phyloP scores from a whole-genome alignment of 768 basidiomycete genomes.

The Suillus clintonianus region DNA sequence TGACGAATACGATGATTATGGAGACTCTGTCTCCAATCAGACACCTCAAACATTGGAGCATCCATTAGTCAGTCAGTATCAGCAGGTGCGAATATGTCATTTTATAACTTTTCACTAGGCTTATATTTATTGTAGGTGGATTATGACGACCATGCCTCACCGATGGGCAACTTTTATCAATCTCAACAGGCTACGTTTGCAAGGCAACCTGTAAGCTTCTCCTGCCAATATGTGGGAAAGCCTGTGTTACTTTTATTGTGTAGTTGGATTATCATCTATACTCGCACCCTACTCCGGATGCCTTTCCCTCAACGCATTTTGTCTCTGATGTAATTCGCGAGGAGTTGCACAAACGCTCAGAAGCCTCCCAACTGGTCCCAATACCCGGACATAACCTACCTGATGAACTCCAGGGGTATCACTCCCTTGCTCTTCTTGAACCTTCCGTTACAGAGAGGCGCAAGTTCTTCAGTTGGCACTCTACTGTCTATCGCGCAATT shows the following conservation, averaged over 20 bases:
- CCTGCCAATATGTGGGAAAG: slow-evolving; percentile 3
- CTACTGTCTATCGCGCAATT: slow-evolving; percentile 81
- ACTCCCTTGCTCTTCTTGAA: slow-evolving; percentile 83
- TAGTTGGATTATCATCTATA: slow-evolving; percentile 95
- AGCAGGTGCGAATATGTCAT: slow-evolving; percentile 21
- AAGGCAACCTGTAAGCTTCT: slow-evolving; percentile 66
- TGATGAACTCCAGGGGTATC: slow-evolving; percentile 88
- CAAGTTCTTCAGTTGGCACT: slow-evolving; percentile 79
- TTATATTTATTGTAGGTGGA: slow-evolving; percentile 25
- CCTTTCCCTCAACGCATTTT: slow-evolving; percentile 70
- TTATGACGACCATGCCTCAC: slow-evolving; percentile 28
- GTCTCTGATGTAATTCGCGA: slow-evolving; percentile 78
- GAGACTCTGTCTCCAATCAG: slow-evolving; percentile 17
- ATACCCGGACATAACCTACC: slow-evolving; percentile 63
- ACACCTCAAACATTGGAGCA: slow-evolving; percentile 18
- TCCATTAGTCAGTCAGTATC: slow-evolving; percentile 19
- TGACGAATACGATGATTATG: slow-evolving; percentile 42
- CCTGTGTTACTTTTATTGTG: background rate
- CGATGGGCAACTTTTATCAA: slow-evolving; percentile 40
- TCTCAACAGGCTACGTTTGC: slow-evolving; percentile 48
- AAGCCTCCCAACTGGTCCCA: slow-evolving; percentile 39
- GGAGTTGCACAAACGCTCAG: slow-evolving; percentile 53
- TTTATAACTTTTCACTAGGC: slow-evolving; percentile 17
- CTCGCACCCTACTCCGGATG: slow-evolving; percentile 63
- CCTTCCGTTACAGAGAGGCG: slow-evolving; percentile 56